These are phyloP conservation scores for Cymbidium sinense DNA, from an alignment of 106 monocot genomes.

Conservation along the genomic window DNA sequence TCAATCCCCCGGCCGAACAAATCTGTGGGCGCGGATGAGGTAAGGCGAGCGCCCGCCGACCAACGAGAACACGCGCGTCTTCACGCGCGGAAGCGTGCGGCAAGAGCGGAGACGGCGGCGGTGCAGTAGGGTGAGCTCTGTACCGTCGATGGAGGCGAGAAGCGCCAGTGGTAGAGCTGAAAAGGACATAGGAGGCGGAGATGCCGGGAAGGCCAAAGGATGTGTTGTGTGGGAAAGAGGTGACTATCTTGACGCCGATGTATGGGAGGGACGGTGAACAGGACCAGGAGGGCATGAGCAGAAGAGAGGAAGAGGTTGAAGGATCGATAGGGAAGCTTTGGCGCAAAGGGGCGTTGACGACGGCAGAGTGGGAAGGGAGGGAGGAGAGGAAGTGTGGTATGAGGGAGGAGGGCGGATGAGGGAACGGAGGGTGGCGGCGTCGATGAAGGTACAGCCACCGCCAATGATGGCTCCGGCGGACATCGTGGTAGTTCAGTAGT, in stretches of 20 bases:
- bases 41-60: conserved; percentile 58
- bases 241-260: conserved; percentile 79
- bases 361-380: conserved; percentile 16
- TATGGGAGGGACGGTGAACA: conserved; percentile 53
- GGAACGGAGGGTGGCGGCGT: conserved; percentile 3
- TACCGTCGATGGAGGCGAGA: conserved; percentile 57
- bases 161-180: conserved; percentile 45
- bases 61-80: conserved; percentile 30
- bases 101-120: conserved; percentile 59
- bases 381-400: conserved; percentile 9
- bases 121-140: conserved; percentile 67
- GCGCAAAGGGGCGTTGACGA: conserved; percentile 20
- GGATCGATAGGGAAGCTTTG: conserved; percentile 10
- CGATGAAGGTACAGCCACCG: not conserved
- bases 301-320: conserved; percentile 45
- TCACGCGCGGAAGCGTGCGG: conserved; percentile 37
- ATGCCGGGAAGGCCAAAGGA: conserved; percentile 39
- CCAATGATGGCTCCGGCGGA: not conserved
- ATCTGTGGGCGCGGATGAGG: conserved; percentile 53
- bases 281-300: conserved; percentile 87
- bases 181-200: conserved; percentile 50
- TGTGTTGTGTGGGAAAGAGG: conserved; percentile 58
- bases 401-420: conserved; percentile 26
- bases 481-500: not conserved
- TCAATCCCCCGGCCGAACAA: conserved; percentile 40